Evolutionary conservation across 2,329 filamentous ascomycete genomes (phyloP).

Genomic region (Claviceps fusiformis): DNA sequence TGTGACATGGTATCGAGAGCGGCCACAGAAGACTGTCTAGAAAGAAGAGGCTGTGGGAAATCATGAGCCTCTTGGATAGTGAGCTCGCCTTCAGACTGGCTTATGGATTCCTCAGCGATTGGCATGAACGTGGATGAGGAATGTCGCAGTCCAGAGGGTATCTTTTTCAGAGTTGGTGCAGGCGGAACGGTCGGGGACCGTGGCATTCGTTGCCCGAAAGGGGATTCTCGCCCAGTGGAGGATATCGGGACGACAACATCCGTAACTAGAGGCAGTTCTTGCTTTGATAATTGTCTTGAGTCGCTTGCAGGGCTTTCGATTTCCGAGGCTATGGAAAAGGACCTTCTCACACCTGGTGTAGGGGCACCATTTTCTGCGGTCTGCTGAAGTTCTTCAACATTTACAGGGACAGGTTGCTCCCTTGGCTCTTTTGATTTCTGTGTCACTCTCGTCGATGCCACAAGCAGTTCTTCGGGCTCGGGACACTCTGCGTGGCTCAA

Average conservation of each 20-base stretch:
- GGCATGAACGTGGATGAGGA: slow-evolving; percentile 19
- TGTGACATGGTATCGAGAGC: slow-evolving; percentile 9
- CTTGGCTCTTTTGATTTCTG: slow-evolving; percentile 9
- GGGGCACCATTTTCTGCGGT: slow-evolving; percentile 40
- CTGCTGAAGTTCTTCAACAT: slow-evolving; percentile 51
- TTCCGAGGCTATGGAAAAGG: slow-evolving; percentile 17
- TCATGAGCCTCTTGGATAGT: slow-evolving; percentile 5
- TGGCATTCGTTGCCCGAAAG: slow-evolving; percentile 1
- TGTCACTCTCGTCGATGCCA: slow-evolving; percentile 18
- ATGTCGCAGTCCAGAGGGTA: slow-evolving; percentile 11
- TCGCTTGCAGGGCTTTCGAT: slow-evolving; percentile 7
- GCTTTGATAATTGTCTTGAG: slow-evolving; percentile 10
- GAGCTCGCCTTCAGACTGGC: slow-evolving; percentile 7
- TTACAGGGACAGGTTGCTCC: slow-evolving; percentile 47
- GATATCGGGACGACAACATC: not conserved
- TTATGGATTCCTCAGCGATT: slow-evolving; percentile 29
- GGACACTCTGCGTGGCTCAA: slow-evolving; percentile 64
- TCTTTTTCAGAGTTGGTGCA: slow-evolving; percentile 10
- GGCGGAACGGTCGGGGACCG: not conserved
- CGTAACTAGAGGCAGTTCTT: slow-evolving; percentile 11
- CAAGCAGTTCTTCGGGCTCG: slow-evolving; percentile 45
- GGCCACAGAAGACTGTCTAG: slow-evolving; percentile 11
- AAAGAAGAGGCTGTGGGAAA: not conserved
- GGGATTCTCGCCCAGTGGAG: not conserved
- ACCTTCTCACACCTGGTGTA: slow-evolving; percentile 13